Percentiles rank a stretch among this genome's conserved stretches.
These are phyloP conservation scores for Elymus sibiricus DNA, from an alignment of 176 grass and related monocot species.

Conservation along the genomic window DNA sequence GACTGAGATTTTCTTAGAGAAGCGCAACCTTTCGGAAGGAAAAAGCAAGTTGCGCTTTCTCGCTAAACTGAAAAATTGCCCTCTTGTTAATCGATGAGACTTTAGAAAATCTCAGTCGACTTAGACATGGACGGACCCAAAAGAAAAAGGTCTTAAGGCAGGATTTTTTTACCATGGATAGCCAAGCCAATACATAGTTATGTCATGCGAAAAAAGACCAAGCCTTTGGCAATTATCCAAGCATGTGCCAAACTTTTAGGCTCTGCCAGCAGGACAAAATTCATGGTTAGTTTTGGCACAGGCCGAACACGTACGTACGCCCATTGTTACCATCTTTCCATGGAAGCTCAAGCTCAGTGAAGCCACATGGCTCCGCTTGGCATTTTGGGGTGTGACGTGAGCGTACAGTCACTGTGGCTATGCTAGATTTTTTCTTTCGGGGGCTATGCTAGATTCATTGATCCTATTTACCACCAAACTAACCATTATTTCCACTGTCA, in stretches of 20 bases:
- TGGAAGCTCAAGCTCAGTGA: not conserved
- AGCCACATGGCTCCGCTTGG: not conserved
- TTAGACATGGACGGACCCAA: not conserved
- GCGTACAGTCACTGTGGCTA: not conserved
- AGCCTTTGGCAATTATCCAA: not conserved
- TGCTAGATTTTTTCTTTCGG: too few species aligned
- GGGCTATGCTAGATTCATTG: not conserved
- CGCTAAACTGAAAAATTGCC: not conserved
- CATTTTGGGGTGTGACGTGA: not conserved
- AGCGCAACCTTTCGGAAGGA: too few species aligned
- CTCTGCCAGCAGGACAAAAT: not conserved
- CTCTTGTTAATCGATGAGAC: not conserved
- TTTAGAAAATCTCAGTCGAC: not conserved
- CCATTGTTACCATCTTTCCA: not conserved
- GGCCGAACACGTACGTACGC: not conserved
- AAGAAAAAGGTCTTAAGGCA: not conserved
- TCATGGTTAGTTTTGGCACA: not conserved
- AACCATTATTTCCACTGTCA: not conserved
- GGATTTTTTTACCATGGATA: not conserved
- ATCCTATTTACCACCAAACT: not conserved
- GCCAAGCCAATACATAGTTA: not conserved
- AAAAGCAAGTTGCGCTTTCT: too few species aligned
- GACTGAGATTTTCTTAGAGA: too few species aligned
- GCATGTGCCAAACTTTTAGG: not conserved
- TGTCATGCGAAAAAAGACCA: not conserved